phyloP scores from a whole-genome alignment of 345 rosid genomes.

The Orychophragmus violaceus region DNA sequence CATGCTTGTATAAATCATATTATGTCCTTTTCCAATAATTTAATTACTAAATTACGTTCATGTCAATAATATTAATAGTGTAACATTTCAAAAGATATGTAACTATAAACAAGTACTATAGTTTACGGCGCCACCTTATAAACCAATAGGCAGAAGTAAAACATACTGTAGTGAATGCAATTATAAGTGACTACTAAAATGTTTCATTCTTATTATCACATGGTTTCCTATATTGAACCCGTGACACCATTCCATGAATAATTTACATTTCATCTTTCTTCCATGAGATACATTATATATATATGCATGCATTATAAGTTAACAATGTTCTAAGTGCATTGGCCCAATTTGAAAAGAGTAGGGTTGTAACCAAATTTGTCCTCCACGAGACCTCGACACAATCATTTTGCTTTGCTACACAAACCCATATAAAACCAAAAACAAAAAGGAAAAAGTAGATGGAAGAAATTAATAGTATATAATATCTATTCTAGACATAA shows the following conservation, averaged over 20 bases:
- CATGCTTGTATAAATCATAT: background rate
- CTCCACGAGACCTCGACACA: constrained; percentile 23
- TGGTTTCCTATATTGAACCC: background rate
- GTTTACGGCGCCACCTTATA: no score
- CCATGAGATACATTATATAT: background rate
- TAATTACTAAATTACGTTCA: background rate
- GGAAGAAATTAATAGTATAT: background rate
- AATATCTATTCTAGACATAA: background rate
- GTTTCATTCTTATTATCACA: background rate
- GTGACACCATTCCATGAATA: background rate
- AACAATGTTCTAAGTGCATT: background rate
- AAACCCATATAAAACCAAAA: constrained; percentile 16
- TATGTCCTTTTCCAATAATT: background rate
- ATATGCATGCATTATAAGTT: background rate
- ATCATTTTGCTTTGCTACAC: constrained; percentile 22
- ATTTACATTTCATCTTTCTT: no score
- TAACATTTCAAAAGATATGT: background rate
- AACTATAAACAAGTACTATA: background rate
- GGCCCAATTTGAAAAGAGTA: constrained; percentile 1
- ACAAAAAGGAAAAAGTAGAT: background rate
- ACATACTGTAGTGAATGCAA: background rate
- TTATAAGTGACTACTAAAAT: background rate
- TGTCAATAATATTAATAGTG: background rate
- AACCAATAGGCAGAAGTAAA: background rate
- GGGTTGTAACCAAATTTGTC: constrained; percentile 6